Conservation (phyloP, 1,284 basidiomycete genomes). For the Moniliella sp. region DNA sequence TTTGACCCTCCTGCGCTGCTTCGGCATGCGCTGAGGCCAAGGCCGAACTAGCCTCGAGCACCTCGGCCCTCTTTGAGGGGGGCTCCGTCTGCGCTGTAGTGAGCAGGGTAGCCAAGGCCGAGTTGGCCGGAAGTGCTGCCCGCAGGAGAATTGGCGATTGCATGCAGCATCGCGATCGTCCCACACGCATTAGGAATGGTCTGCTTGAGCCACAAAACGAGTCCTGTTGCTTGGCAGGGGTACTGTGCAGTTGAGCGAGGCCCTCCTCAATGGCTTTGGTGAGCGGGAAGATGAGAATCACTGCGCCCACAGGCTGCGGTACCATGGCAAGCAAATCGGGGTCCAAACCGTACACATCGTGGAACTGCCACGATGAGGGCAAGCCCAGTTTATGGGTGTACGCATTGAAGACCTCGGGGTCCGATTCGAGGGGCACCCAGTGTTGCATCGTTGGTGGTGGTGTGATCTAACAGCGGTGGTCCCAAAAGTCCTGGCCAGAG, state of each 20-base stretch:
- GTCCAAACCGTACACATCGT: slow-evolving; percentile 39
- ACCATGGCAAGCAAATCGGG: slow-evolving; percentile 38
- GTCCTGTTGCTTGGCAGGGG: slow-evolving; percentile 1
- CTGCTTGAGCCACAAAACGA: slow-evolving; percentile 25
- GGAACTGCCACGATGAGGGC: slow-evolving; percentile 35
- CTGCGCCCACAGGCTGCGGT: slow-evolving; percentile 36
- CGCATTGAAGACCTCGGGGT: slow-evolving; percentile 27
- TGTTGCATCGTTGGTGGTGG: no score
- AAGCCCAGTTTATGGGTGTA: slow-evolving; percentile 23
- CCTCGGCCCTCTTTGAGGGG: slow-evolving; percentile 4
- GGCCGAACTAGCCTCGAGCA: slow-evolving; percentile 15
- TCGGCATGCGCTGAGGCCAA: slow-evolving; percentile 15
- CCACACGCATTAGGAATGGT: slow-evolving; percentile 34
- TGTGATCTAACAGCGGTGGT: no score
- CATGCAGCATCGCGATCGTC: slow-evolving; percentile 32
- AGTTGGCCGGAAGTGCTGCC: slow-evolving; percentile 5
- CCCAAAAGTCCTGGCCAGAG: no score
- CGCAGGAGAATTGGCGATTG: slow-evolving; percentile 21
- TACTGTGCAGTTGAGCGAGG: slow-evolving; percentile 8
- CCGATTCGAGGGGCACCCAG: slow-evolving; percentile 34
- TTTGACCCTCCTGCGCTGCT: slow-evolving; percentile 20
- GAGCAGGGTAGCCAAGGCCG: slow-evolving; percentile 12
- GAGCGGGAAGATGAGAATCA: slow-evolving; percentile 38
- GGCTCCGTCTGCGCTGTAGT: slow-evolving; percentile 1
- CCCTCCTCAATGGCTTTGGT: slow-evolving; percentile 30